Conservation (phyloP, 345 rosid species). For the Melaleuca quinquenervia region DNA sequence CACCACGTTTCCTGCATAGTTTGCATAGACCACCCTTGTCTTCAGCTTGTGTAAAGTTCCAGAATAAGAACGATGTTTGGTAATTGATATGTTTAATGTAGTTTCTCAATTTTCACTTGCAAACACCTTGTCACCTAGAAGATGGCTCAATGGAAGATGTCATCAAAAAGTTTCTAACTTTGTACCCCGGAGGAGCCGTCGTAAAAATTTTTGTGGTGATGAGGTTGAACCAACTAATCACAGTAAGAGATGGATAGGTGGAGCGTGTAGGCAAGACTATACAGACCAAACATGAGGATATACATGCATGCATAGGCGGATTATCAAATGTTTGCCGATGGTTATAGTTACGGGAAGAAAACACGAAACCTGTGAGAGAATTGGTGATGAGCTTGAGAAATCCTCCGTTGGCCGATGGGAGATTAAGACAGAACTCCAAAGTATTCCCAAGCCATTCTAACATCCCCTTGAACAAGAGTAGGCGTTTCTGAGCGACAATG, state of each 20-base stretch:
- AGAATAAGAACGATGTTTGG: not conserved
- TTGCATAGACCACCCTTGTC: not conserved
- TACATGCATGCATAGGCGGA: not conserved
- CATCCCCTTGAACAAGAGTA: slow-evolving; percentile 9
- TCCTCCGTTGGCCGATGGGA: slow-evolving; percentile 34
- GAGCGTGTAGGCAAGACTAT: not conserved
- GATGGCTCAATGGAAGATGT: not conserved
- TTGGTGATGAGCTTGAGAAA: slow-evolving; percentile 12
- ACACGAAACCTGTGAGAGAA: slow-evolving; percentile 18
- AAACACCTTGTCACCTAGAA: not conserved
- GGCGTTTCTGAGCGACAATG: slow-evolving; percentile 24
- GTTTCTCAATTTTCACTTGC: not conserved
- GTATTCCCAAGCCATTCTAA: slow-evolving; percentile 8
- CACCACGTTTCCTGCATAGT: slow-evolving; percentile 23
- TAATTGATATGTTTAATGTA: not conserved
- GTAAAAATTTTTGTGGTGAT: not conserved
- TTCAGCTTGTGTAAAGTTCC: not conserved
- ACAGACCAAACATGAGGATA: not conserved
- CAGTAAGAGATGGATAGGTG: not conserved
- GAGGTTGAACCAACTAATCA: not conserved
- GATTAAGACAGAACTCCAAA: slow-evolving; percentile 27
- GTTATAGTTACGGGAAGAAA: not conserved
- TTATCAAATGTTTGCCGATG: not conserved
- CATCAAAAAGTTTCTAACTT: not conserved
- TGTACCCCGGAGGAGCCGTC: not conserved